Percentiles rank a stretch among this genome's conserved stretches.
These are phyloP conservation scores for Leccinum subspadiceum DNA, from an alignment of 1,284 basidiomycete genomes.

Conservation along the genomic window DNA sequence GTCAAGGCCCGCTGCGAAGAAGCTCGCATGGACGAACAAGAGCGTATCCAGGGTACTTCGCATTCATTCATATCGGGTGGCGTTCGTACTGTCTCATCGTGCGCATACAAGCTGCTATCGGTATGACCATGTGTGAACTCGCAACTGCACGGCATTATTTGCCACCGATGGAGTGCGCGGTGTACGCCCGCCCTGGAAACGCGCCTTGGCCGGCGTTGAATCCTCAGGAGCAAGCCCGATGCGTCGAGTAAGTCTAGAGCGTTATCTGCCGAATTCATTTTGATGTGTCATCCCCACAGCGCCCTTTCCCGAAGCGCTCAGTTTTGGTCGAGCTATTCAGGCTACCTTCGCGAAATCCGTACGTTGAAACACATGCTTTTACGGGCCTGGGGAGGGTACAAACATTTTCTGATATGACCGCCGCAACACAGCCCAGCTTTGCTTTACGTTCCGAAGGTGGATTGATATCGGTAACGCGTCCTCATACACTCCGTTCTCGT, in stretches of 20 bases:
- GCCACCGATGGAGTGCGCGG: constrained; percentile 62
- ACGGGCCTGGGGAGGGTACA: constrained; percentile 1
- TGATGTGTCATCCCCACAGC: constrained; percentile 34
- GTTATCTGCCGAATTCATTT: neutral
- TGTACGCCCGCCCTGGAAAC: constrained; percentile 34
- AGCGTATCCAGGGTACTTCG: constrained; percentile 51
- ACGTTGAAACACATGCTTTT: constrained; percentile 32
- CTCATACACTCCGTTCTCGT: constrained; percentile 13
- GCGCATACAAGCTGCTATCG: constrained; percentile 57
- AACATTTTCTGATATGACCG: constrained; percentile 10
- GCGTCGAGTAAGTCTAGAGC: constrained; percentile 45
- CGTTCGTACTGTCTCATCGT: constrained; percentile 11
- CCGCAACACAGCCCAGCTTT: constrained; percentile 60
- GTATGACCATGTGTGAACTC: constrained; percentile 75
- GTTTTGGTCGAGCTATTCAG: constrained; percentile 81
- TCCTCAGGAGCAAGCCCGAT: constrained; percentile 39
- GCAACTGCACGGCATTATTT: constrained; percentile 65
- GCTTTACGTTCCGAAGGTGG: constrained; percentile 68
- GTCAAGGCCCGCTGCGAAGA: constrained; percentile 53
- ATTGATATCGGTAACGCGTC: constrained; percentile 59
- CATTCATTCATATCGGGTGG: neutral
- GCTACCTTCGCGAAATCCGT: constrained; percentile 76
- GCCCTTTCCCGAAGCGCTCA: constrained; percentile 74
- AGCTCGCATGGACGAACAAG: constrained; percentile 57
- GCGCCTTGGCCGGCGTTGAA: constrained; percentile 2